phyloP scores from a whole-genome alignment of 805 yeast species.

The Blastobotrys attinorum region DNA sequence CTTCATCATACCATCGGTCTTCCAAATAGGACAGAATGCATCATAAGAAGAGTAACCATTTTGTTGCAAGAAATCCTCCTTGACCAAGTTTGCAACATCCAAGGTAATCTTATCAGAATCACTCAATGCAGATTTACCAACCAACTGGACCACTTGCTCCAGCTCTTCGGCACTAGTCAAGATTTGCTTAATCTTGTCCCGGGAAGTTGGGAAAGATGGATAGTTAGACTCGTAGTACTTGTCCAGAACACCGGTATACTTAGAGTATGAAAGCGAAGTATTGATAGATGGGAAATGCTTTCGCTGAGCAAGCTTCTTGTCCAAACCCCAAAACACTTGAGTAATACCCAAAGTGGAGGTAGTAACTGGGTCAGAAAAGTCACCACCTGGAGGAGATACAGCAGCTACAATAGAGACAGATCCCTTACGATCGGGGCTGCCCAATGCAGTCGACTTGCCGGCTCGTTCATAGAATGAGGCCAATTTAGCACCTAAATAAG shows the following conservation, averaged over 20 bases:
- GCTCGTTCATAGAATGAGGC: conserved; percentile 99
- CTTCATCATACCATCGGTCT: conserved; percentile 97
- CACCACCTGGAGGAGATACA: conserved; percentile 99
- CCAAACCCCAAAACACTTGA: conserved; percentile 99
- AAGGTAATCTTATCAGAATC: conserved; percentile 95
- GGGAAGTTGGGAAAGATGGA: conserved; percentile 85
- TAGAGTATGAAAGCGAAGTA: conserved; percentile 93
- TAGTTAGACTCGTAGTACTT: conserved; percentile 78
- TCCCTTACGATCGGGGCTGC: conserved; percentile 94
- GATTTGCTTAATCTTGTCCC: conserved; percentile 91
- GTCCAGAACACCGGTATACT: conserved; percentile 81
- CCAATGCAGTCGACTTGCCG: conserved; percentile 90
- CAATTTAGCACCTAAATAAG: conserved; percentile 95
- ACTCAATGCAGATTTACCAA: conserved; percentile 95
- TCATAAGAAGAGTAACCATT: conserved; percentile 98
- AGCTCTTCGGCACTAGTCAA: conserved; percentile 95
- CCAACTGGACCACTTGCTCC: conserved; percentile 98
- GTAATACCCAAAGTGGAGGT: conserved; percentile 98
- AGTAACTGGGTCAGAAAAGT: conserved; percentile 99
- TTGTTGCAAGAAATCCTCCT: conserved; percentile 98
- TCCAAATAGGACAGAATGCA: conserved; percentile 99
- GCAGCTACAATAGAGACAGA: conserved; percentile 99
- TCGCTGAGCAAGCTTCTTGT: conserved; percentile 98
- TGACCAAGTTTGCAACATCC: conserved; percentile 84
- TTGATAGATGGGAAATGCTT: conserved; percentile 99